Evolutionary conservation across 2,329 filamentous ascomycete genomes (phyloP).

Genomic region (Penicillium sclerotiorum): DNA sequence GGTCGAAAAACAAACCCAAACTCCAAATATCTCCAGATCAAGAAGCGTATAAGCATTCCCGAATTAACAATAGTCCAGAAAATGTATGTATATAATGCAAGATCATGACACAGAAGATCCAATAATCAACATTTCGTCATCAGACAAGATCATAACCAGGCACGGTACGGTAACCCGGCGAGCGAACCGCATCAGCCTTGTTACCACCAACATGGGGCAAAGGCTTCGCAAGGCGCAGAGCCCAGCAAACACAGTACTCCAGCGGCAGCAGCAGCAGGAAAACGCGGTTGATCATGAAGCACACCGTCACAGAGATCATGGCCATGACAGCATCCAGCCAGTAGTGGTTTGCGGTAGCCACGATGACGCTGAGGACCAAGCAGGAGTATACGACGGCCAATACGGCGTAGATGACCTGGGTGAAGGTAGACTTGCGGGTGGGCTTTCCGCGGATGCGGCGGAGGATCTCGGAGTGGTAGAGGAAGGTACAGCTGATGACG

Average conservation of each 20-base stretch:
- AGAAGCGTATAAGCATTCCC: background rate
- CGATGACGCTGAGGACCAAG: slow-evolving; percentile 55
- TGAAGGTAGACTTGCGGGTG: slow-evolving; percentile 41
- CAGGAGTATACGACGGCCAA: slow-evolving; percentile 54
- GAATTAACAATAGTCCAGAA: background rate
- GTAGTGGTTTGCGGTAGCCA: slow-evolving; percentile 63
- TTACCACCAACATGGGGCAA: background rate
- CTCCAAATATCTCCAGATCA: background rate
- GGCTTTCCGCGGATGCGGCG: slow-evolving; percentile 48
- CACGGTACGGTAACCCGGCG: background rate
- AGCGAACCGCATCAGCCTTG: background rate
- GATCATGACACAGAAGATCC: background rate
- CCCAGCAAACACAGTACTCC: slow-evolving; percentile 54
- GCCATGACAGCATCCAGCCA: slow-evolving; percentile 58
- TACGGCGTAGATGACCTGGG: slow-evolving; percentile 49
- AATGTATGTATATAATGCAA: background rate
- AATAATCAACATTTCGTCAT: background rate
- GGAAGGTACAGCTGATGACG: slow-evolving; percentile 56
- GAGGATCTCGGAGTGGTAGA: slow-evolving; percentile 57
- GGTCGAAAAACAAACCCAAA: background rate
- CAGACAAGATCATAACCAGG: background rate
- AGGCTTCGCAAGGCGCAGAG: slow-evolving; percentile 56
- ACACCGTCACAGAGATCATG: slow-evolving; percentile 50
- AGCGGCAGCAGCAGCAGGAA: slow-evolving; percentile 55
- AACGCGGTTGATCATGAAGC: slow-evolving; percentile 53